These are phyloP conservation scores for Pseudotsuga menziesii DNA, from an alignment of 75 land plant genomes.

Conservation along the genomic window DNA sequence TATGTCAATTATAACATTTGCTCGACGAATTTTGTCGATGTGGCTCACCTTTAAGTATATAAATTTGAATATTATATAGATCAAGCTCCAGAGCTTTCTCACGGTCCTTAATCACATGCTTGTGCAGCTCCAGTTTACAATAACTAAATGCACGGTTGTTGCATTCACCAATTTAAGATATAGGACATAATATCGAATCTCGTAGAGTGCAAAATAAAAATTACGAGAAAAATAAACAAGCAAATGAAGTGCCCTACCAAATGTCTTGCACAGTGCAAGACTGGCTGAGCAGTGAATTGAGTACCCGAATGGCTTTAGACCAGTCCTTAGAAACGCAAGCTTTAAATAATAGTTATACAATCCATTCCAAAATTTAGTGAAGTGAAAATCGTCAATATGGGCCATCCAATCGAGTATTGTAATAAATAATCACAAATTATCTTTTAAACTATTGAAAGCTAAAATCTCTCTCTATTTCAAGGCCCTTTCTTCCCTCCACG, in stretches of 20 bases:
- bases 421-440: no score
- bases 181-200: not conserved
- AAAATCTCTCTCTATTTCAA: no score
- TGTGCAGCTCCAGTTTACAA: constrained; percentile 88
- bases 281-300: constrained; percentile 54
- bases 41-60: constrained; percentile 70
- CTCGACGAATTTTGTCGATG: not conserved
- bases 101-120: constrained; percentile 90
- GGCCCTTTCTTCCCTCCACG: no score
- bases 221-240: not conserved
- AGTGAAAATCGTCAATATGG: no score
- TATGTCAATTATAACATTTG: no score
- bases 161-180: constrained; percentile 14
- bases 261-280: constrained; percentile 52
- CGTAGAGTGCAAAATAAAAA: not conserved
- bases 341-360: no score
- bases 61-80: constrained; percentile 59
- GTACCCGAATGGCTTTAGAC: constrained; percentile 92
- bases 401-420: no score
- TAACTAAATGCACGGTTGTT: constrained; percentile 92
- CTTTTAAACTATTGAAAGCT: no score
- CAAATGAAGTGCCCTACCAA: constrained; percentile 33
- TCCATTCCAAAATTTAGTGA: no score
- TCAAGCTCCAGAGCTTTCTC: constrained; percentile 71
- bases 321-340: constrained; percentile 68